Evolutionary conservation across 202 grass and related monocot species (phyloP).

Genomic region (Hordeum pubiflorum): DNA sequence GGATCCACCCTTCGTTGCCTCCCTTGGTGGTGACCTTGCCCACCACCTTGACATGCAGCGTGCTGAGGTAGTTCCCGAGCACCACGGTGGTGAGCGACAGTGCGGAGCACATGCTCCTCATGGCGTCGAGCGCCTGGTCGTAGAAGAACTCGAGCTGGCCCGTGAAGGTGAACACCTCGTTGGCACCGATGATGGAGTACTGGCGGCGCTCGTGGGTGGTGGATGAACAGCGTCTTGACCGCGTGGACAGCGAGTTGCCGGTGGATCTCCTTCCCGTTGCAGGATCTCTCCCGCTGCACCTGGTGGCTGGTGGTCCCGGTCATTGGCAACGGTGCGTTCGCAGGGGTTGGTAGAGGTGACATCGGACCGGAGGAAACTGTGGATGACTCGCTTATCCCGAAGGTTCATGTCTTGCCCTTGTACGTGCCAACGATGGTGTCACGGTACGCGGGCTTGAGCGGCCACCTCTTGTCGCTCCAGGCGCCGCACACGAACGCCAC

Average conservation of each 20-base stretch:
- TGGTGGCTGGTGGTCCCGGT: no score
- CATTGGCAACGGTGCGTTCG: no score
- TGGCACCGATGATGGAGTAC: slow-evolving; percentile 71
- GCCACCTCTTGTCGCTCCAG: background rate
- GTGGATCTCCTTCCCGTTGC: no score
- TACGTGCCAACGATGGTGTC: background rate
- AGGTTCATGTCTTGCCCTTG: background rate
- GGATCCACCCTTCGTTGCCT: slow-evolving; percentile 67
- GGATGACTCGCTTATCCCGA: no score
- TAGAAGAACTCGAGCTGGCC: slow-evolving; percentile 96
- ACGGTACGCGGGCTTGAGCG: background rate
- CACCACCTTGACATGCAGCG: slow-evolving; percentile 69
- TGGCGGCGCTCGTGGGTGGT: no score
- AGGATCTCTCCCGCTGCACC: no score
- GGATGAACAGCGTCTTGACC: no score
- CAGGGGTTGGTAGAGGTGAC: no score
- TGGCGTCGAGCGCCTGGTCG: slow-evolving; percentile 90
- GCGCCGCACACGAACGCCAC: background rate
- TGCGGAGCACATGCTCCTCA: slow-evolving; percentile 74
- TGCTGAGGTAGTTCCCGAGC: slow-evolving; percentile 75
- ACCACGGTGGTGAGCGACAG: slow-evolving; percentile 65
- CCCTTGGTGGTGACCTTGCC: slow-evolving; percentile 40
- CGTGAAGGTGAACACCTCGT: slow-evolving; percentile 76
- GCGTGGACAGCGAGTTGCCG: no score
- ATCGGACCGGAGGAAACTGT: no score